These are phyloP conservation scores for Scheffersomyces coipomensis DNA, from an alignment of 805 yeast genomes.

Conservation along the genomic window DNA sequence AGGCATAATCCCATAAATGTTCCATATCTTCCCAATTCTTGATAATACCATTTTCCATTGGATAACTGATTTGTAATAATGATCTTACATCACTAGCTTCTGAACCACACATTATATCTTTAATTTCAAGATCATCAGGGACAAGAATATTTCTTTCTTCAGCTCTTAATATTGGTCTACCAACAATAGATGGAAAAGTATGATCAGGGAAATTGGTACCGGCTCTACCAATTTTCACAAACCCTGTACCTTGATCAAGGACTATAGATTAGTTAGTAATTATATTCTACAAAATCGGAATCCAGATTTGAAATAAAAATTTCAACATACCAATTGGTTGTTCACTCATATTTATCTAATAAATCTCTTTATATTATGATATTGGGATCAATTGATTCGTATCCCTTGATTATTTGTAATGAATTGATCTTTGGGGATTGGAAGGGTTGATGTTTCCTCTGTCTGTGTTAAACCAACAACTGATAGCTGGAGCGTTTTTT, in stretches of 20 bases:
- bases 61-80: constrained; percentile 88
- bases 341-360: constrained; percentile 18
- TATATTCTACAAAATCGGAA: constrained; percentile 2
- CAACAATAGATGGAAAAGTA: constrained; percentile 96
- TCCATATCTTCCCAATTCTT: constrained; percentile 70
- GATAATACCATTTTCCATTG: constrained; percentile 98
- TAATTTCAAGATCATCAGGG: constrained; percentile 69
- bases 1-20: constrained; percentile 90
- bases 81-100: constrained; percentile 93
- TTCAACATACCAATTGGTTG: constrained; percentile 29
- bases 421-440: too few relatives aligned
- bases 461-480: too few relatives aligned
- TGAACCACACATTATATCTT: constrained; percentile 96
- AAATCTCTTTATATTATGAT: too few relatives aligned
- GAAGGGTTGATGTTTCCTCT: too few relatives aligned
- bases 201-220: constrained; percentile 96
- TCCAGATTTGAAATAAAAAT: not conserved
- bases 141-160: constrained; percentile 71
- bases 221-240: constrained; percentile 94
- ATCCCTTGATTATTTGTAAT: too few relatives aligned
- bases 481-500: too few relatives aligned
- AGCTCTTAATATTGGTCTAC: constrained; percentile 94
- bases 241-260: constrained; percentile 98
- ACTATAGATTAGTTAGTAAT: constrained; percentile 51
- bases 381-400: too few relatives aligned